Conservation (phyloP, 2,329 filamentous ascomycete species). For the Beauveria bassiana region DNA sequence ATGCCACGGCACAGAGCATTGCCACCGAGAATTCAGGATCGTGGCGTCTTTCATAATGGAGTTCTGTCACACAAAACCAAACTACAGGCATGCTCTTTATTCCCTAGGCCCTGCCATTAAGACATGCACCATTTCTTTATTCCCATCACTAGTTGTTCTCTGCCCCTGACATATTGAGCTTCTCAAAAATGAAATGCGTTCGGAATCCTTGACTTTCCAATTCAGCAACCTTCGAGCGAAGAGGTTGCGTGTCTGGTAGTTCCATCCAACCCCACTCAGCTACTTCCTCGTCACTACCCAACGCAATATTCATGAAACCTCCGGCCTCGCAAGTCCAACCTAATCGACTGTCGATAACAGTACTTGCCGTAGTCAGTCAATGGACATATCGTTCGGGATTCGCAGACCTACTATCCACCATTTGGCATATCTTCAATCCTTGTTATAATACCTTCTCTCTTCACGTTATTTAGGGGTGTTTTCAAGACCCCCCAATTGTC, state of each 20-base stretch:
- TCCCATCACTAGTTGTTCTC: neutral
- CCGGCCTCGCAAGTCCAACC: neutral
- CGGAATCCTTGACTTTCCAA: neutral
- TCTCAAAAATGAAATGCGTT: neutral
- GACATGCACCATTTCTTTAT: neutral
- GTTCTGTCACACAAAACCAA: neutral
- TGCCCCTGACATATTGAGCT: neutral
- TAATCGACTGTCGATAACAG: neutral
- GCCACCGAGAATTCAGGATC: neutral
- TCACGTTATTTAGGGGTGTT: neutral
- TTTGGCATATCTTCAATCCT: neutral
- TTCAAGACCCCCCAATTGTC: neutral
- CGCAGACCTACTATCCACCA: neutral
- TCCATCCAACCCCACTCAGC: neutral
- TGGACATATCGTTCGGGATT: neutral
- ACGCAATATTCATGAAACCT: neutral
- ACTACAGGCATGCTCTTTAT: neutral
- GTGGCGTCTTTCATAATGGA: neutral
- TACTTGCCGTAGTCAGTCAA: neutral
- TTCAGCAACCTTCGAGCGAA: neutral
- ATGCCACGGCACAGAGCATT: neutral
- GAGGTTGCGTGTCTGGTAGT: neutral
- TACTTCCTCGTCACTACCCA: neutral
- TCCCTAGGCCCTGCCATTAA: neutral
- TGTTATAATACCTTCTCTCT: neutral